These are phyloP conservation scores for Spathaspora arborariae DNA, from an alignment of 805 yeast genomes.

Conservation along the genomic window DNA sequence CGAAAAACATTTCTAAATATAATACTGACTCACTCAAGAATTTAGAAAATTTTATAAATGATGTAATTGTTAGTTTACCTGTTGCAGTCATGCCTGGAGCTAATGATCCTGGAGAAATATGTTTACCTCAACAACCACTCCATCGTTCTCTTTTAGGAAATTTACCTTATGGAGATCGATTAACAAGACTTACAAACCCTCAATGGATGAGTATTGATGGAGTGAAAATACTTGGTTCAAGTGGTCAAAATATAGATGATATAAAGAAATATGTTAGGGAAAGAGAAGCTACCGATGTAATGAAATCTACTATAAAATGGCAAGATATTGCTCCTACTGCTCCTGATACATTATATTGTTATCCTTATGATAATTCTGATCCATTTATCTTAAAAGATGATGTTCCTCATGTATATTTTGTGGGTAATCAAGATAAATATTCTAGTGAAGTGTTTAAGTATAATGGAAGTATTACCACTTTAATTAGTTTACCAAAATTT, in stretches of 20 bases:
- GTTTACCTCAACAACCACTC: slow-evolving; percentile 88
- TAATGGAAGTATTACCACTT: slow-evolving; percentile 22
- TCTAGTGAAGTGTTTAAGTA: slow-evolving; percentile 39
- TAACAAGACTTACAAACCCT: slow-evolving; percentile 56
- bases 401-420: slow-evolving; percentile 82
- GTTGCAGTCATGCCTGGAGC: slow-evolving; percentile 82
- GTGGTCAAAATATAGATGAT: slow-evolving; percentile 85
- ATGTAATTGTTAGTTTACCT: slow-evolving; percentile 57
- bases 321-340: slow-evolving; percentile 90
- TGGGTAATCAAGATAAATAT: slow-evolving; percentile 75
- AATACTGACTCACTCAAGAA: slow-evolving; percentile 44
- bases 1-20: slow-evolving; percentile 51
- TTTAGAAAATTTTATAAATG: slow-evolving; percentile 58
- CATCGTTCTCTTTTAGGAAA: slow-evolving; percentile 67
- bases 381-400: slow-evolving; percentile 72
- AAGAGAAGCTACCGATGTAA: slow-evolving; percentile 18
- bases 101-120: slow-evolving; percentile 77
- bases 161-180: slow-evolving; percentile 35
- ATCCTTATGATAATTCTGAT: slow-evolving; percentile 72
- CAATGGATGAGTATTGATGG: slow-evolving; percentile 56
- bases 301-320: slow-evolving; percentile 74
- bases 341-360: slow-evolving; percentile 91
- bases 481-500: slow-evolving; percentile 73
- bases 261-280: slow-evolving; percentile 57
- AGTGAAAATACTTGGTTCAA: slow-evolving; percentile 59